Evolutionary conservation across 2,329 filamentous ascomycete genomes (phyloP).

Genomic region (Pyricularia pennisetigena): DNA sequence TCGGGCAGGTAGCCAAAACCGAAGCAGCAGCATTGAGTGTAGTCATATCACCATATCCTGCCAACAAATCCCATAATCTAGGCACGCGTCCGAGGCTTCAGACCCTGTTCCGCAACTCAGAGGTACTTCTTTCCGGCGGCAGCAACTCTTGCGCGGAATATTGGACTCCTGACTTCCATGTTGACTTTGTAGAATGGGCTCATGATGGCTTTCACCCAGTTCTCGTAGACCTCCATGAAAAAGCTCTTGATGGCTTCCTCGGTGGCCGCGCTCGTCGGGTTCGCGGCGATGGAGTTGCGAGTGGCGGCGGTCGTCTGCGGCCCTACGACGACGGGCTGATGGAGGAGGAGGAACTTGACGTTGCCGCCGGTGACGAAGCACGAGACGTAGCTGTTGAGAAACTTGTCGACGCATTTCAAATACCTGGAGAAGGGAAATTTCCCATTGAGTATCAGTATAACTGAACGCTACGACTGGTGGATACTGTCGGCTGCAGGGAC

Average conservation of each 20-base stretch:
- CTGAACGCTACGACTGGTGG: background rate
- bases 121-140: slow-evolving; percentile 91
- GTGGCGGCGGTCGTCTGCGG: slow-evolving; percentile 25
- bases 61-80: background rate
- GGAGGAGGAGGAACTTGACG: slow-evolving; percentile 87
- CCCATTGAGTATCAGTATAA: background rate
- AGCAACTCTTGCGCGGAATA: slow-evolving; percentile 73
- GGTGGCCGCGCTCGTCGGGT: slow-evolving; percentile 79
- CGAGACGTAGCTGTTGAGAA: slow-evolving; percentile 91
- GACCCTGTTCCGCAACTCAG: slow-evolving; percentile 26
- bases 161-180: slow-evolving; percentile 73
- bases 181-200: slow-evolving; percentile 88
- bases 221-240: slow-evolving; percentile 92
- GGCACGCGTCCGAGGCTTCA: background rate
- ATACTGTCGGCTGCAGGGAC: slow-evolving; percentile 12
- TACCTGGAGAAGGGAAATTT: slow-evolving; percentile 48
- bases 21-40: background rate
- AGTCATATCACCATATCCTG: background rate
- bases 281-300: slow-evolving; percentile 60
- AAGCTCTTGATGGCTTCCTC: slow-evolving; percentile 95
- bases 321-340: slow-evolving; percentile 49
- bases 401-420: slow-evolving; percentile 92
- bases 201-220: slow-evolving; percentile 95
- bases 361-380: slow-evolving; percentile 91
- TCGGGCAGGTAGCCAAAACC: background rate